Percentiles rank a stretch among this genome's conserved stretches.
These are phyloP conservation scores for Colletotrichum gloeosporioides DNA, from an alignment of 2,329 filamentous ascomycete genomes.

Conservation along the genomic window DNA sequence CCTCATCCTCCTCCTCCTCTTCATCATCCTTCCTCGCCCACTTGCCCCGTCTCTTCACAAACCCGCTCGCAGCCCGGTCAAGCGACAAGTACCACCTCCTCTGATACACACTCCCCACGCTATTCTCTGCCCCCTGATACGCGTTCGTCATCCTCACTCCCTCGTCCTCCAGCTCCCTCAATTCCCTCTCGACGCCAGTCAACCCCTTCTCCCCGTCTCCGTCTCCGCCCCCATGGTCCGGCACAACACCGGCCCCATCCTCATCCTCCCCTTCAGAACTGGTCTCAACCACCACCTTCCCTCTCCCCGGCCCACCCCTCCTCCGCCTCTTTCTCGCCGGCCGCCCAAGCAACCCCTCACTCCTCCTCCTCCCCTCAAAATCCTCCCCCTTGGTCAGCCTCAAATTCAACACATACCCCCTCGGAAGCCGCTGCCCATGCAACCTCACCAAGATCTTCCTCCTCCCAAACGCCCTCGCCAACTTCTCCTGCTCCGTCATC, in stretches of 20 bases:
- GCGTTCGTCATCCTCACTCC: constrained; percentile 66
- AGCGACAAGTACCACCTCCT: constrained; percentile 70
- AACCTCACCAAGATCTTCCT: constrained; percentile 63
- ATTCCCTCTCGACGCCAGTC: constrained; percentile 44
- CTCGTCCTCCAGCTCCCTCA: constrained; percentile 54
- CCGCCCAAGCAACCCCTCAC: constrained; percentile 24
- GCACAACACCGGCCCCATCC: constrained; percentile 25
- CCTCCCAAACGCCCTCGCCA: constrained; percentile 55
- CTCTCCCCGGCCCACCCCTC: not conserved
- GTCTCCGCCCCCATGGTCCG: not conserved
- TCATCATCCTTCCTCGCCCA: not conserved
- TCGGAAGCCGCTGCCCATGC: constrained; percentile 58
- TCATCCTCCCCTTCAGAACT: constrained; percentile 18
- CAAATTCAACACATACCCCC: constrained; percentile 57
- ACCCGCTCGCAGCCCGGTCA: constrained; percentile 64
- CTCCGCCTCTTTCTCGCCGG: not conserved
- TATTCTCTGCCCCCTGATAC: constrained; percentile 69
- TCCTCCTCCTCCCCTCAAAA: constrained; percentile 28
- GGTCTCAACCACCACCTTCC: not conserved
- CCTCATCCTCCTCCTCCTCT: not conserved
- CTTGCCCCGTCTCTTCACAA: constrained; percentile 36
- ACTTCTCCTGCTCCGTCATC: constrained; percentile 48
- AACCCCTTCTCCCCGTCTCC: constrained; percentile 22
- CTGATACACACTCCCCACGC: constrained; percentile 71
- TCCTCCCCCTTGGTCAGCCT: constrained; percentile 56